Percentiles rank a stretch among this genome's conserved stretches.
Evolutionary conservation across 768 basidiomycete genomes (phyloP).

Genomic region (Paxillus involutus): DNA sequence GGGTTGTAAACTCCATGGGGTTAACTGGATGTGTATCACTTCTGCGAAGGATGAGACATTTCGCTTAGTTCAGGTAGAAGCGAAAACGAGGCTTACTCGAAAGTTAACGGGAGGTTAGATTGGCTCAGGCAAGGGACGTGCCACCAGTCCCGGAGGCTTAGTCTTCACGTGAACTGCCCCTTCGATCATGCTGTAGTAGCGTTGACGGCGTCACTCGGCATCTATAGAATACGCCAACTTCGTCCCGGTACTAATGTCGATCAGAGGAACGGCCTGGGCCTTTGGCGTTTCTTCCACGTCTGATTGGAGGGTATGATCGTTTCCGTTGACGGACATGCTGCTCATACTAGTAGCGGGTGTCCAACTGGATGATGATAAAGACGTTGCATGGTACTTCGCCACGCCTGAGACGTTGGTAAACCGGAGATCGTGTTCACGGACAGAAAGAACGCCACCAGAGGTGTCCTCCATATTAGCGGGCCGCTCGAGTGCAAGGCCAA

Average conservation of each 20-base stretch:
- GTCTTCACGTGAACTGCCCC: no score
- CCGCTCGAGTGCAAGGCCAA: no score
- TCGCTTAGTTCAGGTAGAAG: not conserved
- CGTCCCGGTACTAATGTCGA: slow-evolving; percentile 48
- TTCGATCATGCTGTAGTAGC: slow-evolving; percentile 37
- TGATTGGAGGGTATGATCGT: slow-evolving; percentile 26
- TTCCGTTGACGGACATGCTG: slow-evolving; percentile 35
- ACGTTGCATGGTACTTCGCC: slow-evolving; percentile 34
- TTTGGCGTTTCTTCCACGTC: slow-evolving; percentile 27
- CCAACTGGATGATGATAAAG: slow-evolving; percentile 38
- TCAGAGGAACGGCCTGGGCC: slow-evolving; percentile 34
- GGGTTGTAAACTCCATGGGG: no score
- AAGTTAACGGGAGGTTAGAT: slow-evolving; percentile 28
- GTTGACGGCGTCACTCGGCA: slow-evolving; percentile 35
- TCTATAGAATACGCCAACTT: slow-evolving; percentile 36
- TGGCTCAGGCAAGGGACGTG: no score
- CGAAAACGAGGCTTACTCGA: slow-evolving; percentile 4
- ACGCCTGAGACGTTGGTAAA: slow-evolving; percentile 30
- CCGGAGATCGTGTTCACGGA: slow-evolving; percentile 39
- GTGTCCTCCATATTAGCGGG: no score
- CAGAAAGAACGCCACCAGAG: no score
- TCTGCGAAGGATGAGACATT: slow-evolving; percentile 12
- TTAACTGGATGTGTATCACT: no score
- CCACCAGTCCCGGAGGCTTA: no score
- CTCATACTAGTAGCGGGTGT: slow-evolving; percentile 42